Conservation (phyloP, 306 rosid species). For the Echinosophora koreensis region DNA sequence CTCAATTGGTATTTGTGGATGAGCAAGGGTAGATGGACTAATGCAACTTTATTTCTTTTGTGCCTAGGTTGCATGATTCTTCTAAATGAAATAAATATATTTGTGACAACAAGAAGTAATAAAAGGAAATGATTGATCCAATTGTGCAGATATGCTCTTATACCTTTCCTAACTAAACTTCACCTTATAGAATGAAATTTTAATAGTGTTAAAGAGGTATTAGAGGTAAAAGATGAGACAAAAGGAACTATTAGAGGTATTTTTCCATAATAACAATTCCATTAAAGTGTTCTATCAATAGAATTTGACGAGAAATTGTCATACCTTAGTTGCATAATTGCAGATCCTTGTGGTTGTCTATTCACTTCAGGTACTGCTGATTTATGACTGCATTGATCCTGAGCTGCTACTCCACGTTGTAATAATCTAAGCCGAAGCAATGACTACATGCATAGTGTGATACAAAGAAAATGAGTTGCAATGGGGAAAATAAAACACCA, state of each 20-base stretch:
- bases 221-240: conserved; percentile 16
- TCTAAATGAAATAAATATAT: no score
- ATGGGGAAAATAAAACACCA: background rate
- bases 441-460: conserved; percentile 58
- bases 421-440: conserved; percentile 71
- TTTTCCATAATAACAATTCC: background rate
- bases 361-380: conserved; percentile 39
- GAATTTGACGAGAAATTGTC: background rate
- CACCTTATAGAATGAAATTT: background rate
- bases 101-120: background rate
- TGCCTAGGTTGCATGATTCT: background rate
- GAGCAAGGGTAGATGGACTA: background rate
- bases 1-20: background rate
- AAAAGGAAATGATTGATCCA: background rate
- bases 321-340: conserved; percentile 70
- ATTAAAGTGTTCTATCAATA: background rate
- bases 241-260: background rate
- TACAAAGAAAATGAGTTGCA: background rate
- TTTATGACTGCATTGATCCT: conserved; percentile 47
- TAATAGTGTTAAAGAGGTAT: background rate
- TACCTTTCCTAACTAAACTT: background rate
- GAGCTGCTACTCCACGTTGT: conserved; percentile 57
- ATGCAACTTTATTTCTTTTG: background rate
- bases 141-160: background rate
- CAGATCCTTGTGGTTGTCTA: conserved; percentile 56